These are phyloP conservation scores for Lachancea kluyveri DNA, from an alignment of 805 yeast genomes.

Conservation along the genomic window DNA sequence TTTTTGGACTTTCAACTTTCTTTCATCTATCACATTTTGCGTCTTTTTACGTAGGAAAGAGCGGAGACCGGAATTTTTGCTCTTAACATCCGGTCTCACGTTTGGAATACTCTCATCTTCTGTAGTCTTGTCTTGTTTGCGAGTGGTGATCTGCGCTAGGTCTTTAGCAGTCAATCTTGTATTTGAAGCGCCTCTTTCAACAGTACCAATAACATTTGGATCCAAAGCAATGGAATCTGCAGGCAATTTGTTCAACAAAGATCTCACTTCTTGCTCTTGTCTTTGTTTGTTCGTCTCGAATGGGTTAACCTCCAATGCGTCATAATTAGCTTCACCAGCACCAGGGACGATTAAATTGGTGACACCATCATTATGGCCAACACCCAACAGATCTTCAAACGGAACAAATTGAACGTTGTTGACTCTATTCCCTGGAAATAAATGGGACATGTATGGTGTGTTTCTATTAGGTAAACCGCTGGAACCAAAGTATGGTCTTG, in stretches of 20 bases:
- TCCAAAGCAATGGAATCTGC: constrained; percentile 92
- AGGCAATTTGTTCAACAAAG: constrained; percentile 76
- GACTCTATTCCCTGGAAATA: constrained; percentile 70
- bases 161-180: constrained; percentile 61
- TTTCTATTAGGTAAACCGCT: constrained; percentile 32
- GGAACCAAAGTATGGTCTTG: constrained; percentile 47
- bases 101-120: constrained; percentile 46
- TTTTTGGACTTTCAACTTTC: constrained; percentile 69
- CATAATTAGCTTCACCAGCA: constrained; percentile 96
- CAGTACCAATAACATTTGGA: constrained; percentile 80
- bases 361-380: constrained; percentile 75
- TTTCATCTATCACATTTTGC: constrained; percentile 78
- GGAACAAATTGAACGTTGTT: constrained; percentile 75
- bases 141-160: constrained; percentile 37
- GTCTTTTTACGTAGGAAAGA: constrained; percentile 76
- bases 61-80: constrained; percentile 80
- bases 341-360: constrained; percentile 92
- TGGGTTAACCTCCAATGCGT: constrained; percentile 89
- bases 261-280: constrained; percentile 85
- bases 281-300: constrained; percentile 88
- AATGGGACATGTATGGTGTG: constrained; percentile 88
- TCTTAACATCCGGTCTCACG: constrained; percentile 62
- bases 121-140: constrained; percentile 29
- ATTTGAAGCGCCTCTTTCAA: constrained; percentile 61
- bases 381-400: constrained; percentile 91